Percentiles rank a stretch among this genome's conserved stretches.
Evolutionary conservation across 2,329 filamentous ascomycete species (phyloP).

Genomic region (Teratosphaeria epicoccoides): DNA sequence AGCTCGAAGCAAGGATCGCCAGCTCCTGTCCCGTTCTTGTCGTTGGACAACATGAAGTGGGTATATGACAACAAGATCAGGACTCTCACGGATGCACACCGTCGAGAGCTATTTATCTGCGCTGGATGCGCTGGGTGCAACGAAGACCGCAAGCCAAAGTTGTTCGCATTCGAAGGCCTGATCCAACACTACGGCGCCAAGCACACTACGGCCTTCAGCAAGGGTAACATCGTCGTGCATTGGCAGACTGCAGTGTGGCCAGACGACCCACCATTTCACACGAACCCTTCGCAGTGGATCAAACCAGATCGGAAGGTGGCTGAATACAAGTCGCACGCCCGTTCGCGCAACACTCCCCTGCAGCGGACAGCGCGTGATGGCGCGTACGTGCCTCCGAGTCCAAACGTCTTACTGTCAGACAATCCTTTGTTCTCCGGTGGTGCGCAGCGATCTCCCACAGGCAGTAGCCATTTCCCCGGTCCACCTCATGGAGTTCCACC

Average conservation of each 20-base stretch:
- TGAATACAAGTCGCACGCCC: conserved; percentile 2
- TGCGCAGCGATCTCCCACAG: not conserved
- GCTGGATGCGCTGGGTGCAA: conserved; percentile 38
- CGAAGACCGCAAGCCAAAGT: conserved; percentile 54
- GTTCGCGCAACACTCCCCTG: conserved; percentile 1
- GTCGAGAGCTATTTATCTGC: conserved; percentile 68
- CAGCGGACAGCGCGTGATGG: not conserved
- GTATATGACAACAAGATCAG: conserved; percentile 69
- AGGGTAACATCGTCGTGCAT: conserved; percentile 61
- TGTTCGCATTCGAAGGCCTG: conserved; percentile 66
- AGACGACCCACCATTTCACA: conserved; percentile 58
- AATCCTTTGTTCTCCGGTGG: conserved; percentile 8
- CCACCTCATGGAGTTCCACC: not conserved
- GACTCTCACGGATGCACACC: conserved; percentile 52
- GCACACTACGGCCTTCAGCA: conserved; percentile 60
- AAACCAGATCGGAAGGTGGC: conserved; percentile 10
- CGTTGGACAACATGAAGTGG: conserved; percentile 79
- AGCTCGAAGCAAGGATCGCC: conserved; percentile 11
- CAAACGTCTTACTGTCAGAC: conserved; percentile 6
- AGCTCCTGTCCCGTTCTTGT: conserved; percentile 36
- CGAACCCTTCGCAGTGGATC: conserved; percentile 34
- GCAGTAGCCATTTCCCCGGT: conserved; percentile 2
- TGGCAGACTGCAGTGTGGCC: conserved; percentile 75
- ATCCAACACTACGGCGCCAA: conserved; percentile 78
- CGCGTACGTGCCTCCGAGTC: conserved; percentile 4